These are phyloP conservation scores for Deuterostichococcus epilithicus DNA, from an alignment of 139 green algal species.

Conservation along the genomic window DNA sequence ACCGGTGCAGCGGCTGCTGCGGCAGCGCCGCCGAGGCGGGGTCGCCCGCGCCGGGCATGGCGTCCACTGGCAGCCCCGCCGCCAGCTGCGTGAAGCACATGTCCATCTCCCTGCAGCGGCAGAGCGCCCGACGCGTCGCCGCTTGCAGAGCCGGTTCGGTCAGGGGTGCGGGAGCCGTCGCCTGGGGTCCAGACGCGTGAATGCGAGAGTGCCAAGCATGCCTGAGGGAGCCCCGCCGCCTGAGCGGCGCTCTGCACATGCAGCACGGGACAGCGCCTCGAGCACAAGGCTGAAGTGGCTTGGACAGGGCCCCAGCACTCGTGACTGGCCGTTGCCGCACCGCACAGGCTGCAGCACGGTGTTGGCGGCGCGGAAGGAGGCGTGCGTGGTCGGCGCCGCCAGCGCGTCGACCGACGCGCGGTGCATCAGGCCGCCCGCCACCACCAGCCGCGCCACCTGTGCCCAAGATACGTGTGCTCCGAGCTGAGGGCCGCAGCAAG, in stretches of 20 bases:
- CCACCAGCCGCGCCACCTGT: constrained; percentile 66
- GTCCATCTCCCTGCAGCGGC: constrained; percentile 61
- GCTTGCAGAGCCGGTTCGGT: too few relatives aligned
- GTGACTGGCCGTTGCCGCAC: too few relatives aligned
- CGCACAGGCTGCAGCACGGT: constrained; percentile 22
- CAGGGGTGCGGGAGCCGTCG: too few relatives aligned
- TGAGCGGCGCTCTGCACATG: too few relatives aligned
- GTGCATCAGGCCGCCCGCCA: constrained; percentile 60
- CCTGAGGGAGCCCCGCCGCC: too few relatives aligned
- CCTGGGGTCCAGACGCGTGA: too few relatives aligned
- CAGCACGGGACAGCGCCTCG: too few relatives aligned
- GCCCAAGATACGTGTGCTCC: background rate
- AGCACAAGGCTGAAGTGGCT: too few relatives aligned
- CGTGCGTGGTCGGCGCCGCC: constrained; percentile 44
- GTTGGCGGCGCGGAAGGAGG: constrained; percentile 1
- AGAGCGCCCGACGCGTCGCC: too few relatives aligned
- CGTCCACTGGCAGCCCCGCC: constrained; percentile 79
- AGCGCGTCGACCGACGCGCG: constrained; percentile 43
- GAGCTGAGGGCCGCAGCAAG: too few relatives aligned
- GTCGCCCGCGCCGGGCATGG: constrained; percentile 92
- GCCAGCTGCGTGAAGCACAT: constrained; percentile 66
- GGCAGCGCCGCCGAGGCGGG: constrained; percentile 88
- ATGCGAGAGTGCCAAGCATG: too few relatives aligned
- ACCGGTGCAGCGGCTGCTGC: constrained; percentile 94
- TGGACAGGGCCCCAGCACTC: too few relatives aligned